These are phyloP conservation scores for Aspergillus pseudoterreus DNA, from an alignment of 2,329 filamentous ascomycete species.

Conservation along the genomic window DNA sequence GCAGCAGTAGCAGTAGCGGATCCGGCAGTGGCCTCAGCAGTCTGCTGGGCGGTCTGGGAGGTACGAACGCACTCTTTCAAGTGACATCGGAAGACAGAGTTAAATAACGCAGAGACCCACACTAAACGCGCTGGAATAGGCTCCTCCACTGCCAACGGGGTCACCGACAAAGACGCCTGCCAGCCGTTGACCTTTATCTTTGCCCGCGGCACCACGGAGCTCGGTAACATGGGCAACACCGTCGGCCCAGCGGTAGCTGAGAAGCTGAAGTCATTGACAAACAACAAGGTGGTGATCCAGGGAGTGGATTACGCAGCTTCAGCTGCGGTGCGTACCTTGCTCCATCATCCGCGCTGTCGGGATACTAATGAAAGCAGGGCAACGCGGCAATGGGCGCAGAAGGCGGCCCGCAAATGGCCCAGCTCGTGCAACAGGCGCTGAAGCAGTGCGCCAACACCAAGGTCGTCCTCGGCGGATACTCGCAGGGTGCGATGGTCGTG, in stretches of 20 bases:
- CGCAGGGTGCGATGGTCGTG: constrained; percentile 34
- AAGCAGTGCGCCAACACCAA: constrained; percentile 32
- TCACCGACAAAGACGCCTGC: constrained; percentile 38
- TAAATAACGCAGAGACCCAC: background rate
- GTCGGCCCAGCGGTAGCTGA: constrained; percentile 36
- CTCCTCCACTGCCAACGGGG: constrained; percentile 36
- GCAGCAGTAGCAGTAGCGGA: background rate
- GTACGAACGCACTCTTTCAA: background rate
- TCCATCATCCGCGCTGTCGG: background rate
- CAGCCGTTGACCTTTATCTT: constrained; percentile 43
- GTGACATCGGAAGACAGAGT: background rate
- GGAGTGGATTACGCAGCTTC: constrained; percentile 32
- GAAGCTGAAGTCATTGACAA: constrained; percentile 20
- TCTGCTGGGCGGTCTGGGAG: background rate
- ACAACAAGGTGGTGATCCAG: constrained; percentile 27
- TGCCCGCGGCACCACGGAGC: constrained; percentile 41
- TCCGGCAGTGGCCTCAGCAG: background rate
- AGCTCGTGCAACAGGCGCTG: constrained; percentile 26
- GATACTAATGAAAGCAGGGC: constrained; percentile 14
- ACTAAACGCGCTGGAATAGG: constrained; percentile 16
- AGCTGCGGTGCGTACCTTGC: constrained; percentile 13
- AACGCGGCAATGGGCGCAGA: constrained; percentile 24
- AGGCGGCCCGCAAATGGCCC: constrained; percentile 28
- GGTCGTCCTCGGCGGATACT: constrained; percentile 33
- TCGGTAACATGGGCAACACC: constrained; percentile 42